A percentile compares a stretch with the other conserved stretches of the same genome.
Conservation (phyloP, 2,329 filamentous ascomycete species). For the Colletotrichum sp. region DNA sequence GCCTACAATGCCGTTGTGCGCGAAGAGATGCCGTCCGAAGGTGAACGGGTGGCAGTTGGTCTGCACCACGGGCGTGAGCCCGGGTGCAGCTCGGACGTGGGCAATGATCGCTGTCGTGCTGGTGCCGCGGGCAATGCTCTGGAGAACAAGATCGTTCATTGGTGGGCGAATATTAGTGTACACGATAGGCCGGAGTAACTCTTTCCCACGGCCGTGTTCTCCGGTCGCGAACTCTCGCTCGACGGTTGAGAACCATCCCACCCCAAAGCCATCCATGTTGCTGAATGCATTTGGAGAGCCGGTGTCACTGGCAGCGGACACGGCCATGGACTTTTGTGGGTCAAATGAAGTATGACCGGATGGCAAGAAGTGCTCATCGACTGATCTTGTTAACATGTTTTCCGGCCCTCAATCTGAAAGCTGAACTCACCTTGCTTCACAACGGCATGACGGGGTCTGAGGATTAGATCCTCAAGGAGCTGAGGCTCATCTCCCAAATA, state of each 20-base stretch:
- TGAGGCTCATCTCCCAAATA: slow-evolving; percentile 13
- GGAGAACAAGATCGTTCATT: slow-evolving; percentile 11
- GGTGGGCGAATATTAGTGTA: slow-evolving; percentile 12
- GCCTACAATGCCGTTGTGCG: slow-evolving; percentile 11
- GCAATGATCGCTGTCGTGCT: slow-evolving; percentile 5
- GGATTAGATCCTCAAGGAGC: slow-evolving; percentile 7
- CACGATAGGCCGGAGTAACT: background rate
- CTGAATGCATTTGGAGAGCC: slow-evolving; percentile 6
- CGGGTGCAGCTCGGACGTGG: slow-evolving; percentile 4
- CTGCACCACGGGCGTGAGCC: slow-evolving; percentile 6
- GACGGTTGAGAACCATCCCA: background rate
- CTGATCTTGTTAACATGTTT: background rate
- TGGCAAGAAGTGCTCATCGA: slow-evolving; percentile 12
- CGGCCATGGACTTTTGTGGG: background rate
- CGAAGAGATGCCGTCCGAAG: slow-evolving; percentile 13
- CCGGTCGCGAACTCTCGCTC: slow-evolving; percentile 2
- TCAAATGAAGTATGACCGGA: background rate
- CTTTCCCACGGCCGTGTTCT: background rate
- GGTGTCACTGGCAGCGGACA: background rate
- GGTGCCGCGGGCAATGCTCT: slow-evolving; percentile 7
- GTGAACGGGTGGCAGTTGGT: slow-evolving; percentile 15
- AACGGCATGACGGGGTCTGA: slow-evolving; percentile 7
- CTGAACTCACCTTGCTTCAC: slow-evolving; percentile 4
- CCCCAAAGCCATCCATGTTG: slow-evolving; percentile 14
- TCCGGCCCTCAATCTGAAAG: too few relatives aligned